Percentiles rank a stretch among this genome's conserved stretches.
These are phyloP conservation scores for Aspergillus pseudoviridinutans DNA, from an alignment of 2,329 filamentous ascomycete species.

Conservation along the genomic window DNA sequence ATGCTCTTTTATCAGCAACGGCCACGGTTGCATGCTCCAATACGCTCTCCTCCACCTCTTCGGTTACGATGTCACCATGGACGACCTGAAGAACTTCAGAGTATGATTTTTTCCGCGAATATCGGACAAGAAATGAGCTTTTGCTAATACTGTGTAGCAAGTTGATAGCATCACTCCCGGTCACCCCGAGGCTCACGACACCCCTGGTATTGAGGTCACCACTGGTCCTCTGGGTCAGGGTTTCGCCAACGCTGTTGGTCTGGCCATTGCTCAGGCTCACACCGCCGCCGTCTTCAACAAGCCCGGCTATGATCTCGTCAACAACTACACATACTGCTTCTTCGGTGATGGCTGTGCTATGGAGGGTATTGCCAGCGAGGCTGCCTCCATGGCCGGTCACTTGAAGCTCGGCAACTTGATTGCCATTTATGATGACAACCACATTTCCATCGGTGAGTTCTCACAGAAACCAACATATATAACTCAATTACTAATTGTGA, in stretches of 20 bases:
- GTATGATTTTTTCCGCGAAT: slow-evolving; percentile 53
- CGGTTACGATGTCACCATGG: slow-evolving; percentile 79
- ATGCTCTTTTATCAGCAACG: slow-evolving; percentile 63
- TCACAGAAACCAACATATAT: not conserved
- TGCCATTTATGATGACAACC: slow-evolving; percentile 96
- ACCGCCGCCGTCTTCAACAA: slow-evolving; percentile 93
- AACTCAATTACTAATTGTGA: not conserved
- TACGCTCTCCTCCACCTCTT: slow-evolving; percentile 97
- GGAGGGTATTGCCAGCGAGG: slow-evolving; percentile 96
- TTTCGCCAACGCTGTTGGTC: slow-evolving; percentile 94
- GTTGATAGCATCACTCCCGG: slow-evolving; percentile 82
- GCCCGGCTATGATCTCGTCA: slow-evolving; percentile 81
- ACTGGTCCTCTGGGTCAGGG: slow-evolving; percentile 97
- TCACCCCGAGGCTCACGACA: slow-evolving; percentile 95
- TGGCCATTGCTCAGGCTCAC: slow-evolving; percentile 94
- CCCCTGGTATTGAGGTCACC: slow-evolving; percentile 94
- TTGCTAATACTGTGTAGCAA: slow-evolving; percentile 44
- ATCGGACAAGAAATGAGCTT: not conserved
- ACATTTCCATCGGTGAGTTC: slow-evolving; percentile 72
- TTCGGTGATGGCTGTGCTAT: slow-evolving; percentile 97
- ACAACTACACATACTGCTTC: slow-evolving; percentile 97
- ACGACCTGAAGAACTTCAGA: slow-evolving; percentile 95
- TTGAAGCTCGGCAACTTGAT: slow-evolving; percentile 98
- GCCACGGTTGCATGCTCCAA: slow-evolving; percentile 98
- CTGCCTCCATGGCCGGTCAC: slow-evolving; percentile 87